Conservation (phyloP, 2,329 filamentous ascomycete genomes). For the Ophiosphaerella narmari region DNA sequence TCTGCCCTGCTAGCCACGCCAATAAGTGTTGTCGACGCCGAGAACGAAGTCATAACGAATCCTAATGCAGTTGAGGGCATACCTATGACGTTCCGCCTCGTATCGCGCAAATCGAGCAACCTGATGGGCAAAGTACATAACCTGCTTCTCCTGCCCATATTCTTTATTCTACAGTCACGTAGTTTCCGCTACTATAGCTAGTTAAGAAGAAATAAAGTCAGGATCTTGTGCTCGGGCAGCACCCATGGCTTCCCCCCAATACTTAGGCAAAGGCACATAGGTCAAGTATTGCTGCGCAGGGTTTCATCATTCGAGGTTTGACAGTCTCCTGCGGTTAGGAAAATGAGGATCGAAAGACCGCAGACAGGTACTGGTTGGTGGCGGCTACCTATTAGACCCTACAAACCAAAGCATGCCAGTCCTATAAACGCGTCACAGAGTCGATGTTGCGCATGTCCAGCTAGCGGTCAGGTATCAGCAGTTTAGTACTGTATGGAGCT, state of each 20-base stretch:
- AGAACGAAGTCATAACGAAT: slow-evolving; percentile 20
- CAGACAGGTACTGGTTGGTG: neutral
- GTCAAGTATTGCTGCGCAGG: slow-evolving; percentile 16
- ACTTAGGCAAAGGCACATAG: too few relatives aligned
- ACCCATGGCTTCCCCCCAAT: too few relatives aligned
- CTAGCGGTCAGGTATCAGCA: too few relatives aligned
- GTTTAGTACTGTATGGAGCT: too few relatives aligned
- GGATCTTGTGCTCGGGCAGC: too few relatives aligned
- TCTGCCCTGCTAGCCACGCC: slow-evolving; percentile 27
- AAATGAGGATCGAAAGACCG: slow-evolving; percentile 41
- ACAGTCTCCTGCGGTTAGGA: slow-evolving; percentile 29
- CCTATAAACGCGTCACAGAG: too few relatives aligned
- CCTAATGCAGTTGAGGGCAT: slow-evolving; percentile 26
- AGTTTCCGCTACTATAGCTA: slow-evolving; percentile 53
- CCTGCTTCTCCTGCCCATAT: slow-evolving; percentile 46
- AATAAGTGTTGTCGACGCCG: slow-evolving; percentile 23
- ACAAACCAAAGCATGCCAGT: too few relatives aligned
- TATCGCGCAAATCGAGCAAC: slow-evolving; percentile 16
- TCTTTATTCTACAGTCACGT: slow-evolving; percentile 44
- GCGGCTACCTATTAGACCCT: too few relatives aligned
- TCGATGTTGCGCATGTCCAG: too few relatives aligned
- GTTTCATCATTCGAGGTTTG: slow-evolving; percentile 42
- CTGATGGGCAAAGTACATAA: slow-evolving; percentile 52
- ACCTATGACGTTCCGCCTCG: slow-evolving; percentile 28
- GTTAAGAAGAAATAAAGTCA: slow-evolving; percentile 52